Evolutionary conservation across 2,329 filamentous ascomycete species (phyloP).

Genomic region (Diaporthe humulicola): DNA sequence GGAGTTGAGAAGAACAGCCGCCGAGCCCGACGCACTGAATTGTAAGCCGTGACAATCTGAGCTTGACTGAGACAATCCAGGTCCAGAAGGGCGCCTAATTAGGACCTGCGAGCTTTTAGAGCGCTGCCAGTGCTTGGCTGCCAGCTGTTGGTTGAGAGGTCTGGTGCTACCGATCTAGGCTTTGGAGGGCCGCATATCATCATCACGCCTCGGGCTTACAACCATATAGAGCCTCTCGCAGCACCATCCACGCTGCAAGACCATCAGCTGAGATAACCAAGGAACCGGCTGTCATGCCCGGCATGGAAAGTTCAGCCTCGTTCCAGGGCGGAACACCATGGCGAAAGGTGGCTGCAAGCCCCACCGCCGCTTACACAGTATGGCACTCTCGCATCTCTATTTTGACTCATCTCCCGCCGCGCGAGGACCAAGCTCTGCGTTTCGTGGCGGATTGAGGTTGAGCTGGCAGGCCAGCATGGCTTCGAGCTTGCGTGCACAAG

Average conservation of each 20-base stretch:
- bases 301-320: slow-evolving; percentile 11
- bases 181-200: neutral
- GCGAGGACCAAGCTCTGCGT: neutral
- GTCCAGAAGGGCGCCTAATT: neutral
- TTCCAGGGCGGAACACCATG: slow-evolving; percentile 3
- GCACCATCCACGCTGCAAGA: neutral
- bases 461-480: neutral
- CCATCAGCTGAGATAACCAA: slow-evolving; percentile 12
- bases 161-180: neutral
- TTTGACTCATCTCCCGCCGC: slow-evolving; percentile 1
- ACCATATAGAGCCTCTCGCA: slow-evolving; percentile 11
- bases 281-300: slow-evolving; percentile 17
- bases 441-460: neutral
- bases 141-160: neutral
- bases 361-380: slow-evolving; percentile 9
- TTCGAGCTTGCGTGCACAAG: slow-evolving; percentile 11
- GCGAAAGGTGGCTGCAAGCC: slow-evolving; percentile 13
- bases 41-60: neutral
- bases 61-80: slow-evolving; percentile 1
- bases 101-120: neutral
- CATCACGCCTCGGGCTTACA: slow-evolving; percentile 13
- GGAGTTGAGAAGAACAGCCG: neutral
- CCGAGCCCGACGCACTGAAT: neutral
- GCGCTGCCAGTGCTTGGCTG: neutral
- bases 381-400: neutral